Base-by-base conservation (phyloP, 306 rosid species). In the Fragaria ananassa region DNA sequence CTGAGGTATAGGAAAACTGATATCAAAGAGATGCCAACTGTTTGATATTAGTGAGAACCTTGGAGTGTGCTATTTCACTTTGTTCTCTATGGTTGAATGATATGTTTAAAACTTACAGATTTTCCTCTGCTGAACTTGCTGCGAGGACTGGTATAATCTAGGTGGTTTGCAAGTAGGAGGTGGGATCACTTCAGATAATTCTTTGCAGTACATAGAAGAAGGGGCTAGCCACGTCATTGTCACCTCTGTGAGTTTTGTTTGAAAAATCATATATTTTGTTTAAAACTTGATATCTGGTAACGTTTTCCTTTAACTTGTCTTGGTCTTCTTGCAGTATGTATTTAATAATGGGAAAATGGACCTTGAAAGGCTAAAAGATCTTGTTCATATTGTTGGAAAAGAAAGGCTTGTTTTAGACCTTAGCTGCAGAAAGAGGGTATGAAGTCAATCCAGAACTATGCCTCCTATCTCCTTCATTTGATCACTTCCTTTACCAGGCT, bases 191-290 rank as follows among this genome's bases (percentile, higher is more conserved):
- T 86, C 96, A 69, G 93, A 89, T 58, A 95, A 95, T 86, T 87
- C 91, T 79, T 71, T 84, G 83, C 84, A 74, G 79, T 92, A 89
- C 86, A 88, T 95, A 35, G 88, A 81, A 57, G 90, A 90, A 86
- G 99, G 97, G 82, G 99, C 99, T 78, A 90, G 93, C 89, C 97
- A 95, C 57, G 90, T 95, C 83, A 95, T 95, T 83, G 97, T 95
- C 75, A 95, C 97, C 72, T 95, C 97, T 21, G 96, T 95, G 85
- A 81, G 90, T 74, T 66, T 37, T 42, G 70, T 4, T 35, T 41
- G 50, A 41, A 39, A 29, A 35, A 6, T 6, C 14, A 60, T 57
- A 42, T 2, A 14, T 23, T 25, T 56, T 14, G 42, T 60, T 60
- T 60, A 45, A 42, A 74, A 25, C 31, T 17, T 57, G 8, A 60